Evolutionary conservation across 306 rosid species (phyloP).

Genomic region (Aeschynomene evenia): DNA sequence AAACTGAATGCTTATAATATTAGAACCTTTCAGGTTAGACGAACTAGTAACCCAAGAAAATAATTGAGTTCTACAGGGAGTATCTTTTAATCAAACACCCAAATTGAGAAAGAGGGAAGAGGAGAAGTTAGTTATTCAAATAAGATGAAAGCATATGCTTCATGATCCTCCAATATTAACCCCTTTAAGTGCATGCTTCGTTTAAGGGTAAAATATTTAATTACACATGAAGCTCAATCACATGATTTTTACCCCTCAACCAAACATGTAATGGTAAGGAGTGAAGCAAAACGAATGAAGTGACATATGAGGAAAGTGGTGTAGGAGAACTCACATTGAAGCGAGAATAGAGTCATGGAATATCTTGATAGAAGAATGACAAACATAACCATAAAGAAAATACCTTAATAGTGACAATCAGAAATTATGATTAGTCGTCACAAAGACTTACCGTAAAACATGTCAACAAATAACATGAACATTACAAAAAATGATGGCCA

Average conservation of each 20-base stretch:
- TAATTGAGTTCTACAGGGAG: not conserved
- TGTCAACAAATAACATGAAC: not conserved
- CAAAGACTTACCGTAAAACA: not conserved
- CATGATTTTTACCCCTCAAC: too few relatives aligned
- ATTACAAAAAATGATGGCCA: not conserved
- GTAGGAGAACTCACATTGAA: not conserved
- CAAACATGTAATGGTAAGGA: not conserved
- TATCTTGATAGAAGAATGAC: not conserved
- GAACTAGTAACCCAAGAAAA: not conserved
- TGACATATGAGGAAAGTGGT: not conserved
- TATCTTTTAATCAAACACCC: not conserved
- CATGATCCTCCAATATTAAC: not conserved
- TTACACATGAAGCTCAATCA: too few relatives aligned
- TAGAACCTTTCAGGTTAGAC: not conserved
- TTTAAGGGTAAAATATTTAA: too few relatives aligned
- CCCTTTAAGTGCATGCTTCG: too few relatives aligned
- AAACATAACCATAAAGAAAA: not conserved
- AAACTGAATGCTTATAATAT: too few relatives aligned
- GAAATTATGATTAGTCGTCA: not conserved
- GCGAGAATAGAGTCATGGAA: not conserved
- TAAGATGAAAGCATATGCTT: not conserved
- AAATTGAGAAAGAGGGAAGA: not conserved
- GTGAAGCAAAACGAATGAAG: not conserved
- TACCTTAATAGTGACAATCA: not conserved
- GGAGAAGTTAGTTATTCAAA: not conserved